A percentile compares a stretch with the other conserved stretches of the same genome.
phyloP scores from a whole-genome alignment of 208 protist species.

The Crithidia sp. region DNA sequence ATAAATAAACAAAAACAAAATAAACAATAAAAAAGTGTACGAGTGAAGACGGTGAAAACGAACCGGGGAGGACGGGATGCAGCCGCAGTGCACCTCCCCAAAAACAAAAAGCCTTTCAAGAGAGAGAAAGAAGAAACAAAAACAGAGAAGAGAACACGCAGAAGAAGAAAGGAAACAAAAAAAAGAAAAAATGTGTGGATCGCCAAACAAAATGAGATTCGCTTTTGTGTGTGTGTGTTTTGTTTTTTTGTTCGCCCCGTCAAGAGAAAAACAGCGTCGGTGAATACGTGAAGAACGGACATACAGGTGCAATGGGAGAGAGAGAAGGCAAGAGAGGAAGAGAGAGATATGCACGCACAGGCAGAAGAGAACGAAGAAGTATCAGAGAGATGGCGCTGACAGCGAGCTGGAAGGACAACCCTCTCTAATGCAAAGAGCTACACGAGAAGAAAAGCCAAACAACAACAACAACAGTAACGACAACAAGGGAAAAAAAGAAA shows the following conservation, averaged over 20 bases:
- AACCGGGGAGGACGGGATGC: slow-evolving; percentile 26
- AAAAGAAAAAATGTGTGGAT: slow-evolving; percentile 1
- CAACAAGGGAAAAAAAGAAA: slow-evolving; percentile 8
- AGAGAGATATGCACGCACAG: not conserved
- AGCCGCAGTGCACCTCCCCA: slow-evolving; percentile 24
- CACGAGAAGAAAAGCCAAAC: not conserved
- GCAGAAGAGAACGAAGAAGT: too few relatives aligned
- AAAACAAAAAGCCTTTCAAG: slow-evolving; percentile 8
- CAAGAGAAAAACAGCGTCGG: not conserved
- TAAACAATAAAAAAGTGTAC: slow-evolving; percentile 2
- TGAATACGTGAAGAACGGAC: not conserved
- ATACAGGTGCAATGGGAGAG: not conserved
- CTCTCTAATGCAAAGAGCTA: too few relatives aligned
- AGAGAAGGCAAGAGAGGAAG: slow-evolving; percentile 20
- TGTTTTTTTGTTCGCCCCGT: too few relatives aligned
- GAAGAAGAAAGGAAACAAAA: not conserved
- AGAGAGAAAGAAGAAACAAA: not conserved
- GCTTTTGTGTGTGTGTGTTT: too few relatives aligned
- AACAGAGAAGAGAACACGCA: not conserved
- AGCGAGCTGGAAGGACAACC: too few relatives aligned
- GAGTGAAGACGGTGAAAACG: slow-evolving; percentile 15
- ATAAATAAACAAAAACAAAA: slow-evolving; percentile 9
- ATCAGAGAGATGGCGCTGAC: too few relatives aligned
- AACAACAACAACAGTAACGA: not conserved
- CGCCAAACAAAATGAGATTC: too few relatives aligned